Percentiles rank a stretch among this genome's conserved stretches.
Evolutionary conservation across 1,284 basidiomycete genomes (phyloP).

Genomic region (Cutaneotrichosporon cutaneum): DNA sequence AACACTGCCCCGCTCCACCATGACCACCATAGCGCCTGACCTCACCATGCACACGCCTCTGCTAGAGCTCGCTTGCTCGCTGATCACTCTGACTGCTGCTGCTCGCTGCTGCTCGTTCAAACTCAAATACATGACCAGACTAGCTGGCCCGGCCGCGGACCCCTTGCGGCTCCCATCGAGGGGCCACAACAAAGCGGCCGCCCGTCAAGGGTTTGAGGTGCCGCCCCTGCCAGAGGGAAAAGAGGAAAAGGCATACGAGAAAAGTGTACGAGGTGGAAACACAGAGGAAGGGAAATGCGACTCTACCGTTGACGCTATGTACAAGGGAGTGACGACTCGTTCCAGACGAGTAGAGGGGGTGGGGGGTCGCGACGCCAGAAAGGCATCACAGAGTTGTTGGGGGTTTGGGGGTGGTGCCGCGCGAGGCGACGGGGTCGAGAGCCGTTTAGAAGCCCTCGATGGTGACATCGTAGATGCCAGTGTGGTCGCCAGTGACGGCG

Average conservation of each 20-base stretch:
- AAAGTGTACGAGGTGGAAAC: neutral
- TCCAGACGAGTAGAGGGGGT: neutral
- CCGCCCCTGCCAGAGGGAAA: constrained; percentile 7
- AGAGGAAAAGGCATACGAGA: constrained; percentile 6
- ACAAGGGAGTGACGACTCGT: neutral
- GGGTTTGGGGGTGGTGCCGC: neutral
- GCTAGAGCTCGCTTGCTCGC: too few relatives aligned
- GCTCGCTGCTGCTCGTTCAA: neutral
- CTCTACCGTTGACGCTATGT: neutral
- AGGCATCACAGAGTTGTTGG: neutral
- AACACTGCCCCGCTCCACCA: too few relatives aligned
- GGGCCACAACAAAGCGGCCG: constrained; percentile 7
- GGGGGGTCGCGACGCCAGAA: neutral
- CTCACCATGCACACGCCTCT: too few relatives aligned
- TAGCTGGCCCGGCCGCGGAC: constrained; percentile 5
- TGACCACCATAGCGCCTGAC: too few relatives aligned
- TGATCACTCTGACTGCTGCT: too few relatives aligned
- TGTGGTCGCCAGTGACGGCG: neutral
- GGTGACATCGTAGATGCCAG: neutral
- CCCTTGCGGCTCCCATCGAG: constrained; percentile 8
- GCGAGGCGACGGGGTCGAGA: neutral
- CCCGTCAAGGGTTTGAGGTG: constrained; percentile 1
- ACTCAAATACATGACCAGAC: constrained; percentile 8
- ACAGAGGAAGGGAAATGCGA: neutral
- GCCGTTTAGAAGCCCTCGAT: neutral